Conservation (phyloP, 768 basidiomycete species). For the Solioccasus polychromus region DNA sequence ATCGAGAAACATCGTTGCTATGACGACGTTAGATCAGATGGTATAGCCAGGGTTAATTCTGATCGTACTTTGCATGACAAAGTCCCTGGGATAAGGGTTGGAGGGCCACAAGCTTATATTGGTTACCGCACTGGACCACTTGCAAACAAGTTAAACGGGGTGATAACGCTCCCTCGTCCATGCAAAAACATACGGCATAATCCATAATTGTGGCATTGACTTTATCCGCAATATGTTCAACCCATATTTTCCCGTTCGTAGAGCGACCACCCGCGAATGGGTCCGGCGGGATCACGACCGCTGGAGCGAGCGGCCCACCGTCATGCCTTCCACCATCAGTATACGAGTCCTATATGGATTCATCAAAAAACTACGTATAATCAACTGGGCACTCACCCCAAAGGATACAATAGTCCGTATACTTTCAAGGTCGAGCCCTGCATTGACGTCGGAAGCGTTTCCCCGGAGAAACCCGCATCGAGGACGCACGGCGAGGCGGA, state of each 20-base stretch:
- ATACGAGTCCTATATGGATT: slow-evolving; percentile 40
- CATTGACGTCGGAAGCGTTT: slow-evolving; percentile 44
- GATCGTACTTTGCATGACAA: slow-evolving; percentile 44
- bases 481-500: slow-evolving; percentile 47
- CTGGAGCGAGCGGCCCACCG: slow-evolving; percentile 40
- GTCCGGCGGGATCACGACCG: slow-evolving; percentile 40
- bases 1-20: slow-evolving; percentile 43
- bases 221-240: slow-evolving; percentile 42
- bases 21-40: neutral
- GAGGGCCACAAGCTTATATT: slow-evolving; percentile 51
- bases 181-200: slow-evolving; percentile 42
- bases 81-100: slow-evolving; percentile 45
- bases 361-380: neutral
- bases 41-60: neutral
- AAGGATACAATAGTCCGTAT: slow-evolving; percentile 52
- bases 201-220: slow-evolving; percentile 43
- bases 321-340: slow-evolving; percentile 49
- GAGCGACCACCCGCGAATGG: slow-evolving; percentile 48
- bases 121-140: slow-evolving; percentile 44
- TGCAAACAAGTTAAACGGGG: neutral
- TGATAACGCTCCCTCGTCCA: slow-evolving; percentile 29
- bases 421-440: slow-evolving; percentile 37
- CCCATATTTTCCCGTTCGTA: slow-evolving; percentile 51
- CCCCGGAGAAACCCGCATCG: slow-evolving; percentile 42
- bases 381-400: slow-evolving; percentile 34